These are phyloP conservation scores for Phytophthora lateralis DNA, from an alignment of 352 stramenopile genomes.

Conservation along the genomic window DNA sequence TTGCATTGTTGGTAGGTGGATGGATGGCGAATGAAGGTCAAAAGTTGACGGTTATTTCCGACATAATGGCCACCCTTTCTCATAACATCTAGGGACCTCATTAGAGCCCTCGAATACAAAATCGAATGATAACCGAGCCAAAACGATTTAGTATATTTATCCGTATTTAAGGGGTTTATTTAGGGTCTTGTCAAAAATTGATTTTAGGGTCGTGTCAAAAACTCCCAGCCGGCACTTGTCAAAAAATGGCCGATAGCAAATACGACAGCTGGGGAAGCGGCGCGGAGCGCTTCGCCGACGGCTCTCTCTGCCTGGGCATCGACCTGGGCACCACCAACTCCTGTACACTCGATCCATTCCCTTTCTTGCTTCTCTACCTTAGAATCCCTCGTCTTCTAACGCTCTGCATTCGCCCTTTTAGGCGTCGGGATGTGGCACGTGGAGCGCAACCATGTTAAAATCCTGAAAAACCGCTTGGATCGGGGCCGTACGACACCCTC, in stretches of 20 bases:
- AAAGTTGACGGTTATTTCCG: no score
- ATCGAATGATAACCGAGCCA: no score
- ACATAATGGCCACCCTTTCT: no score
- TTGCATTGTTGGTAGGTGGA: conserved; percentile 55
- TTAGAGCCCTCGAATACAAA: no score
- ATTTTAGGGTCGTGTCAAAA: no score
- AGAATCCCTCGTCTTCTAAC: neutral
- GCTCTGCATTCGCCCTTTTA: conserved; percentile 9
- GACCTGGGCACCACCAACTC: conserved; percentile 99
- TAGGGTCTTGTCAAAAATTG: no score
- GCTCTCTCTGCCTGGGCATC: conserved; percentile 95
- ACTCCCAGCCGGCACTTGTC: no score
- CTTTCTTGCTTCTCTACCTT: neutral
- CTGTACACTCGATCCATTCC: conserved; percentile 58
- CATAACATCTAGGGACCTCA: no score
- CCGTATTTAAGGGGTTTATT: no score
- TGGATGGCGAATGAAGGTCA: neutral
- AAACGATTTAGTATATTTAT: no score
- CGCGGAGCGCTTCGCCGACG: conserved; percentile 70
- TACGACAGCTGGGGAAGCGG: conserved; percentile 86
- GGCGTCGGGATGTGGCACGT: conserved; percentile 82
- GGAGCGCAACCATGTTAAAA: conserved; percentile 84
- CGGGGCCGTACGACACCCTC: conserved; percentile 80
- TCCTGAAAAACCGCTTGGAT: conserved; percentile 73
- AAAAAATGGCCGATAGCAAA: conserved; percentile 27